Percentiles rank a stretch among this genome's conserved stretches.
phyloP scores from a whole-genome alignment of 139 green algal species.

The Volvox reticuliferus region DNA sequence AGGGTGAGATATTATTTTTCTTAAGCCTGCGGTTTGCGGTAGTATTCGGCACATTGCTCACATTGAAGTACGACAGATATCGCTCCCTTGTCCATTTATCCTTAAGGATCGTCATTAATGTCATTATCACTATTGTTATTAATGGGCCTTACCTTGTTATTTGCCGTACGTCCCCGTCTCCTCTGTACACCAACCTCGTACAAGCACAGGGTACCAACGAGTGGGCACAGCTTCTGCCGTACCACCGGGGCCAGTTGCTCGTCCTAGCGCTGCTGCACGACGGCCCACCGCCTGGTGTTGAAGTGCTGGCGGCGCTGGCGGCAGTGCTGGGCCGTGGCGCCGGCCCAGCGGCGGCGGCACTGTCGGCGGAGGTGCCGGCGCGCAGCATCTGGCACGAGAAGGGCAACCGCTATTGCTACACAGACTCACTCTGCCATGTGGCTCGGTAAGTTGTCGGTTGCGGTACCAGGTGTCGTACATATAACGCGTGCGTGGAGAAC shows the following conservation, averaged over 20 bases:
- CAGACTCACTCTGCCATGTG: slow-evolving; percentile 2
- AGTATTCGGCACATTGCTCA: too few species aligned
- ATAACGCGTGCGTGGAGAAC: too few species aligned
- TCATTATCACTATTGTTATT: too few species aligned
- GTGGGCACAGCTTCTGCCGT: slow-evolving; percentile 46
- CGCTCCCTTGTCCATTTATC: too few species aligned
- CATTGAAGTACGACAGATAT: too few species aligned
- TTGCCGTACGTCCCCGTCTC: too few species aligned
- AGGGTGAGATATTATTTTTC: slow-evolving; percentile 7
- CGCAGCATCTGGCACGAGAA: slow-evolving; percentile 33
- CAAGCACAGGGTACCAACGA: slow-evolving; percentile 27
- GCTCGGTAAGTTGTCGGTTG: not conserved
- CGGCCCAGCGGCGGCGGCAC: slow-evolving; percentile 34
- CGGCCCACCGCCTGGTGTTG: slow-evolving; percentile 13
- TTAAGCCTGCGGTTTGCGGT: too few species aligned
- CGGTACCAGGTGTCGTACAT: too few species aligned
- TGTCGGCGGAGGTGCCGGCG: slow-evolving; percentile 18
- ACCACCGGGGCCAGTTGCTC: slow-evolving; percentile 41
- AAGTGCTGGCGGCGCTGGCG: slow-evolving; percentile 45
- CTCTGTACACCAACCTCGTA: too few species aligned
- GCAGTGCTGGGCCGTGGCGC: slow-evolving; percentile 33
- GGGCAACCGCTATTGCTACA: slow-evolving; percentile 48
- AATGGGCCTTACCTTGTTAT: too few species aligned
- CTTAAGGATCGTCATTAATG: too few species aligned
- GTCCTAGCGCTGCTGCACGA: slow-evolving; percentile 43